phyloP scores from a whole-genome alignment of 257 asterid genomes.

The Catharanthus roseus region DNA sequence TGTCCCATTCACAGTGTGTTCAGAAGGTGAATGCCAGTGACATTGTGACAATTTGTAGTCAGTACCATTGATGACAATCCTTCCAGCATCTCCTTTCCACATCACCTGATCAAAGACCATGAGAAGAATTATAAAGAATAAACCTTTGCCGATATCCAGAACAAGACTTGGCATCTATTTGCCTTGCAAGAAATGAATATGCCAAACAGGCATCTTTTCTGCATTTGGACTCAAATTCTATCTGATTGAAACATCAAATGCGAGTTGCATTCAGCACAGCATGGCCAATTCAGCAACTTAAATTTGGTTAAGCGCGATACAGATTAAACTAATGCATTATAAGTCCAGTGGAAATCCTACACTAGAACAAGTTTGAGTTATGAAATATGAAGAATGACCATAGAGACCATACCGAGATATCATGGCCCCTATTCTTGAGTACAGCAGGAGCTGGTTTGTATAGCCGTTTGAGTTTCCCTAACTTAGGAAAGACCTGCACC shows the following conservation, averaged over 20 bases:
- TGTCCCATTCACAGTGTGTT: constrained; percentile 51
- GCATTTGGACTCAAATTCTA: too few species aligned
- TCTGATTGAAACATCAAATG: neutral
- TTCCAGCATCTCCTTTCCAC: constrained; percentile 69
- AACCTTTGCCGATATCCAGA: neutral
- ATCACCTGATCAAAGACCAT: constrained; percentile 33
- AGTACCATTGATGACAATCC: constrained; percentile 33
- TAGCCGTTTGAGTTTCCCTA: constrained; percentile 25
- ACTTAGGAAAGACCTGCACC: constrained; percentile 16
- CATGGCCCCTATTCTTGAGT: constrained; percentile 60
- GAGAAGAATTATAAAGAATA: neutral
- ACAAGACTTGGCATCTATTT: neutral
- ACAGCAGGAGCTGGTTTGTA: constrained; percentile 52
- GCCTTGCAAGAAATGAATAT: neutral
- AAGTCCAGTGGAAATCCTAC: neutral
- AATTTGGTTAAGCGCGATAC: too few species aligned
- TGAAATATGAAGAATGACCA: neutral
- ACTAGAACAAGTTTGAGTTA: neutral
- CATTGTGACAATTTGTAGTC: constrained; percentile 38
- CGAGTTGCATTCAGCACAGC: neutral
- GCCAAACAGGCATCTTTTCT: neutral
- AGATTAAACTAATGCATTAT: neutral
- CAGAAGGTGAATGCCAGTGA: constrained; percentile 90
- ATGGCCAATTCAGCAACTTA: neutral
- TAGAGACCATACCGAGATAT: constrained; percentile 37